Percentiles rank a stretch among this genome's conserved stretches.
phyloP scores from a whole-genome alignment of 768 basidiomycete genomes.

The Tricholoma saponaceum region DNA sequence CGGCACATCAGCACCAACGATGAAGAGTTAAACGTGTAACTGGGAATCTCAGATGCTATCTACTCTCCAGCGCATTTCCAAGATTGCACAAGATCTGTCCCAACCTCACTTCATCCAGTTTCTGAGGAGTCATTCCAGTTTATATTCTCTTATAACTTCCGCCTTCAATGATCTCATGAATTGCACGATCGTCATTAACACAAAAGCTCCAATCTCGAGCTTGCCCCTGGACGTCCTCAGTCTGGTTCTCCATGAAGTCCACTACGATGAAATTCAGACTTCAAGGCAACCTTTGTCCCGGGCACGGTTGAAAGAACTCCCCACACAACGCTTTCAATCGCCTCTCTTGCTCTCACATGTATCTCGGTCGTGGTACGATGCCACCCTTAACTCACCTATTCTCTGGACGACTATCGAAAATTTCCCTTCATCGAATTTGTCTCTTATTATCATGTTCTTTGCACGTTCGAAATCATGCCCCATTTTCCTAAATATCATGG shows the following conservation, averaged over 20 bases:
- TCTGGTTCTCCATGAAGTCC: neutral
- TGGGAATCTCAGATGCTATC: neutral
- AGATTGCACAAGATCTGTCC: neutral
- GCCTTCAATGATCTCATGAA: neutral
- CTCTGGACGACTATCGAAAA: neutral
- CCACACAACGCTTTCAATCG: neutral
- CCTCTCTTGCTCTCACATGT: neutral
- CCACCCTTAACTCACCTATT: neutral
- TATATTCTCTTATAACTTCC: neutral
- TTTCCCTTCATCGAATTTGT: no score
- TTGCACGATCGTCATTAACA: neutral
- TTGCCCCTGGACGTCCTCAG: neutral
- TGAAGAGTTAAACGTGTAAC: no score
- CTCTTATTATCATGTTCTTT: neutral
- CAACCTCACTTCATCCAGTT: neutral
- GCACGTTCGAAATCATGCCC: no score
- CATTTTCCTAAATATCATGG: no score
- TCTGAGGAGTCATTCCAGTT: neutral
- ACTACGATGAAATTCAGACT: neutral
- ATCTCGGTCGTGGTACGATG: neutral
- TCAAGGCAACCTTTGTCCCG: neutral
- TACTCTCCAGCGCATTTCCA: neutral
- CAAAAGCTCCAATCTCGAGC: neutral
- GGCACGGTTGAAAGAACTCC: neutral
- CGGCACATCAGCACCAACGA: no score